These are phyloP conservation scores for Mortierella sp. DNA, from an alignment of 371 early-diverging fungal genomes.

Conservation along the genomic window DNA sequence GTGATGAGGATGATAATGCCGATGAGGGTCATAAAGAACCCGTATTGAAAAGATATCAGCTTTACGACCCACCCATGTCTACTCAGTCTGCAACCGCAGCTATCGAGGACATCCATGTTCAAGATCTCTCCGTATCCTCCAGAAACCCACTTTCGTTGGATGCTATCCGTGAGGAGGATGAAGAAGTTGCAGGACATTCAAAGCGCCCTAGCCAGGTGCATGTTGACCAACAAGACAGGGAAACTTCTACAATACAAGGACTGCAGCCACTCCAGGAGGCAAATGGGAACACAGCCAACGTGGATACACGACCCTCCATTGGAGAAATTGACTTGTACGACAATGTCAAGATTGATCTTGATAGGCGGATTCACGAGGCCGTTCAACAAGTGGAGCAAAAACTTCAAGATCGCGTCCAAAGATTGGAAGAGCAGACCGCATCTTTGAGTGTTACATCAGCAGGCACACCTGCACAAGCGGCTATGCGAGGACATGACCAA, in stretches of 20 bases:
- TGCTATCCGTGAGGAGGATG: conserved; percentile 30
- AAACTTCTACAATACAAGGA: conserved; percentile 1
- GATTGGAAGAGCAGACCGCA: conserved; percentile 15
- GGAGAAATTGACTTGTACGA: not conserved
- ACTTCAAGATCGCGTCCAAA: conserved; percentile 25
- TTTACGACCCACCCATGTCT: conserved; percentile 19
- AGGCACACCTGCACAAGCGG: no score
- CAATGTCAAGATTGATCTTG: conserved; percentile 13
- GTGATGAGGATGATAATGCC: not conserved
- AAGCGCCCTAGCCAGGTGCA: not conserved
- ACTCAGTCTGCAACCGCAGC: not conserved
- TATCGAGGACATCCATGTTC: not conserved
- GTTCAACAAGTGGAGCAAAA: conserved; percentile 30
- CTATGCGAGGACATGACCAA: not conserved
- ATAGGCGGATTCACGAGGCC: conserved; percentile 22
- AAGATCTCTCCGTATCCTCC: not conserved
- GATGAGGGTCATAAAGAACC: not conserved
- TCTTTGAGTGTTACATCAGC: not conserved
- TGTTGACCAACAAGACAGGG: conserved; percentile 4
- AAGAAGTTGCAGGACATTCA: conserved; percentile 7
- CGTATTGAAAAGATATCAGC: conserved; percentile 17
- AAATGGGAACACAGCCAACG: not conserved
- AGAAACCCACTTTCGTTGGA: conserved; percentile 11
- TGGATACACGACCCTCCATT: not conserved
- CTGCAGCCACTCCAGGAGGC: conserved; percentile 8